Evolutionary conservation across 164 flowering plant genomes (phyloP), one percentile per base, ranked within the genome.

Genomic region (Umbellularia californica): DNA sequence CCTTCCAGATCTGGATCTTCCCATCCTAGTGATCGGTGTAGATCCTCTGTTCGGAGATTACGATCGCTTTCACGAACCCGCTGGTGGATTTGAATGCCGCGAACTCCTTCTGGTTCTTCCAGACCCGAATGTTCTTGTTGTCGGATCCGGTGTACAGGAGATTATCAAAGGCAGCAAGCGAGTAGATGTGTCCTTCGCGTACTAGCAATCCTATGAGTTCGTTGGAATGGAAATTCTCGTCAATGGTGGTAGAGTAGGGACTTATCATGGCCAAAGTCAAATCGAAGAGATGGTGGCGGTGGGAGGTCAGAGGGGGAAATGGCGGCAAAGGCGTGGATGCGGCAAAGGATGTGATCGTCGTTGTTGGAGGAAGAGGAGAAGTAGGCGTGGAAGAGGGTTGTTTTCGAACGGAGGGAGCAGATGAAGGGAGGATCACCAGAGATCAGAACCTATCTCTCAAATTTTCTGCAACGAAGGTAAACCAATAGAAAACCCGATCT

Each of bases 11-110:
- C 0, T 95, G 87, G 58, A 94, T 87, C 74, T 90, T 92, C 0
- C 97, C 97, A 64, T 94, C 97, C 73, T 94, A 97, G 72, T 94
- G 98, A 17, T 94, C 97, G 2, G 94, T 88, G 76, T 89, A 94
- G 24, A 94, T 90, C 79, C 86, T 87, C 4, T 84, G 87, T 0
- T 89, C 90, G 5, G 90, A 77, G 17, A 92, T 79, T 0, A 94
- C 80, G 28, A 94, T 94, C 22, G 95, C 94, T 73, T 94, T 92
- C 1, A 94, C 95, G 23, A 93, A 72, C 0, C 97, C 97, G 33
- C 97, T 92, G 80, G 76, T 87, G 3, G 95, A 88, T 80, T 92
- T 92, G 81, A 92, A 93, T 1, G 87, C 95, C 0, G 88, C 50
- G 71, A 78, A 90, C 70, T 93, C 98, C 66, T 90, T 78, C 67